Evolutionary conservation across 345 rosid genomes (phyloP).

Genomic region (Aurinia saxatilis): DNA sequence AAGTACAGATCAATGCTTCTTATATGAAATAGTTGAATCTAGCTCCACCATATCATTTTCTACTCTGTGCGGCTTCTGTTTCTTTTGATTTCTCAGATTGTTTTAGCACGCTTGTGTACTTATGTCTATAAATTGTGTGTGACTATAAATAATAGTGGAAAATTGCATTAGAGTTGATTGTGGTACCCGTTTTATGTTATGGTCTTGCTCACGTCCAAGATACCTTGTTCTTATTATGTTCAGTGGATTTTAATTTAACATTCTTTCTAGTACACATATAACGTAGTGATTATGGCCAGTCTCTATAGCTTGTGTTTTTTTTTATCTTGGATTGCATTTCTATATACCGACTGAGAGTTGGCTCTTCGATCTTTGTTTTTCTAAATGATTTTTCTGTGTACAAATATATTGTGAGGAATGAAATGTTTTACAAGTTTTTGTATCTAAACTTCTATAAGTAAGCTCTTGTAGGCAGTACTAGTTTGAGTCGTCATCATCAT

Average conservation of each 20-base stretch:
- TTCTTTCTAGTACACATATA: slow-evolving; percentile 1
- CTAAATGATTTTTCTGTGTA: slow-evolving; percentile 3
- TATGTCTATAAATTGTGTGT: slow-evolving; percentile 56
- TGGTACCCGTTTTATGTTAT: slow-evolving; percentile 64
- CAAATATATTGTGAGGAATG: background rate
- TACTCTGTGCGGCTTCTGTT: background rate
- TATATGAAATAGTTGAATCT: background rate
- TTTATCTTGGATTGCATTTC: slow-evolving; percentile 9
- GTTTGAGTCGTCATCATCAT: background rate
- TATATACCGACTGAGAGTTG: slow-evolving; percentile 9
- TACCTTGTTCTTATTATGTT: slow-evolving; percentile 39
- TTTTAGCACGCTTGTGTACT: slow-evolving; percentile 41
- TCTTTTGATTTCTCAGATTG: slow-evolving; percentile 34
- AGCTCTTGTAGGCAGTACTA: slow-evolving; percentile 13
- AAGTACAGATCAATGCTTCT: slow-evolving; percentile 1
- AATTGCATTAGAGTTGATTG: slow-evolving; percentile 51
- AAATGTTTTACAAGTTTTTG: background rate
- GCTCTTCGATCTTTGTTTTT: background rate
- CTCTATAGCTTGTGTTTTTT: background rate
- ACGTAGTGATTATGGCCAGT: background rate
- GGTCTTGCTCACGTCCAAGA: slow-evolving; percentile 59
- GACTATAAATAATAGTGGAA: slow-evolving; percentile 45
- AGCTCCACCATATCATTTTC: background rate
- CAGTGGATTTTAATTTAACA: background rate
- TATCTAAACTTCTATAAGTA: slow-evolving; percentile 4